Evolutionary conservation across 345 rosid species (phyloP).

Genomic region (Pistacia atlantica): DNA sequence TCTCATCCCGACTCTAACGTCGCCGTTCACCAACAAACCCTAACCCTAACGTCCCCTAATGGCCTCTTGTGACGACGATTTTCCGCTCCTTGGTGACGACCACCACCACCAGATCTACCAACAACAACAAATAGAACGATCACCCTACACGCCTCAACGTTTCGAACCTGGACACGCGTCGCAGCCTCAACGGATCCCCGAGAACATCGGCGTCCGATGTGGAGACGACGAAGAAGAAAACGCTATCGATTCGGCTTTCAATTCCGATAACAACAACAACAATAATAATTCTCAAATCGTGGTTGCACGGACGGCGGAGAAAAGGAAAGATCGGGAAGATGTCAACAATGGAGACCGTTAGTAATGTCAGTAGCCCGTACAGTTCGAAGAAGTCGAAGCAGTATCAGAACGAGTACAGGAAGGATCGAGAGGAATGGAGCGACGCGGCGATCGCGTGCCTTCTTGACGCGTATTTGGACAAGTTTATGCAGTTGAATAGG

Average conservation of each 20-base stretch:
- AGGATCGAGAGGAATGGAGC: slow-evolving; percentile 96
- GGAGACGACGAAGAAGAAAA: slow-evolving; percentile 47
- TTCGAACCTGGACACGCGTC: slow-evolving; percentile 39
- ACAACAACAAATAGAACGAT: slow-evolving; percentile 34
- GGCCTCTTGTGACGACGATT: slow-evolving; percentile 96
- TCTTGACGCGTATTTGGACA: slow-evolving; percentile 80
- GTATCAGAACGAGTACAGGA: slow-evolving; percentile 57
- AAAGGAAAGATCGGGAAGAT: slow-evolving; percentile 57
- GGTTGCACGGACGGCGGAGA: slow-evolving; percentile 52
- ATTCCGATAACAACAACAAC: slow-evolving; percentile 39
- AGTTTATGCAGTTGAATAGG: slow-evolving; percentile 71
- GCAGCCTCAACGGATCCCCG: slow-evolving; percentile 23
- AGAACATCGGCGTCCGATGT: slow-evolving; percentile 25
- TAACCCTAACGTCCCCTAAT: slow-evolving; percentile 59
- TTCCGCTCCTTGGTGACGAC: slow-evolving; percentile 70
- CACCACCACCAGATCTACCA: slow-evolving; percentile 42
- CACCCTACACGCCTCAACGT: slow-evolving; percentile 48
- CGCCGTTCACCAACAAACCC: slow-evolving; percentile 44
- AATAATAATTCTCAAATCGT: slow-evolving; percentile 38
- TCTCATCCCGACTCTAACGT: slow-evolving; percentile 48
- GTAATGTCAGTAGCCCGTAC: slow-evolving; percentile 29
- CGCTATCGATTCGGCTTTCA: slow-evolving; percentile 55
- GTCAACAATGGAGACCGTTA: slow-evolving; percentile 51
- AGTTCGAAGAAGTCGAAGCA: slow-evolving; percentile 52
- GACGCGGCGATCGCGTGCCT: slow-evolving; percentile 81